A percentile compares a stretch with the other conserved stretches of the same genome.
phyloP scores from a whole-genome alignment of 768 basidiomycete species.

The Tulasnella sp. region DNA sequence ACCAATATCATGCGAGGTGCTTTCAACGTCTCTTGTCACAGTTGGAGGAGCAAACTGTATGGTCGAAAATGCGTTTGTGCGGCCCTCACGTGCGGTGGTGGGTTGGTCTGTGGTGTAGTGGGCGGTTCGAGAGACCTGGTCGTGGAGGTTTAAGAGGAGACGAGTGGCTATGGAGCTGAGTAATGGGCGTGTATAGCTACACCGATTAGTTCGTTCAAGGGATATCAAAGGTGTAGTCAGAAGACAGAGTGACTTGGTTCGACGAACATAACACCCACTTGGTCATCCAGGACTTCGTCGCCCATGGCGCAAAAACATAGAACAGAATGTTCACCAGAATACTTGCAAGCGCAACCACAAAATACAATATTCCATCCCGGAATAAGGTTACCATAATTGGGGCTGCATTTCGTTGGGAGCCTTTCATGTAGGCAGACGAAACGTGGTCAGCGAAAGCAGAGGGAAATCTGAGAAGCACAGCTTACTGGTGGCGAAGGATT shows the following conservation, averaged over 20 bases:
- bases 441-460: neutral
- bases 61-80: neutral
- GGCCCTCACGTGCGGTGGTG: neutral
- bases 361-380: neutral
- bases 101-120: neutral
- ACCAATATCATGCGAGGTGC: neutral
- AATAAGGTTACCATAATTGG: neutral
- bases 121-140: neutral
- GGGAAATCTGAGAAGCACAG: neutral
- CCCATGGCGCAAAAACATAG: neutral
- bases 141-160: neutral
- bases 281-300: neutral
- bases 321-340: neutral
- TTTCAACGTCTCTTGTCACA: neutral
- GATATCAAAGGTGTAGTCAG: neutral
- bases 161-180: conserved; percentile 15
- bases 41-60: neutral
- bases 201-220: neutral
- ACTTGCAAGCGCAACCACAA: neutral
- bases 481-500: neutral
- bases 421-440: neutral
- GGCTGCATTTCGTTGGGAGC: neutral
- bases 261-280: neutral
- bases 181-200: neutral
- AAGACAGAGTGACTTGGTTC: neutral